A percentile compares a stretch with the other conserved stretches of the same genome.
Conservation (phyloP, 257 asterid genomes). For the Fraxinus americana region DNA sequence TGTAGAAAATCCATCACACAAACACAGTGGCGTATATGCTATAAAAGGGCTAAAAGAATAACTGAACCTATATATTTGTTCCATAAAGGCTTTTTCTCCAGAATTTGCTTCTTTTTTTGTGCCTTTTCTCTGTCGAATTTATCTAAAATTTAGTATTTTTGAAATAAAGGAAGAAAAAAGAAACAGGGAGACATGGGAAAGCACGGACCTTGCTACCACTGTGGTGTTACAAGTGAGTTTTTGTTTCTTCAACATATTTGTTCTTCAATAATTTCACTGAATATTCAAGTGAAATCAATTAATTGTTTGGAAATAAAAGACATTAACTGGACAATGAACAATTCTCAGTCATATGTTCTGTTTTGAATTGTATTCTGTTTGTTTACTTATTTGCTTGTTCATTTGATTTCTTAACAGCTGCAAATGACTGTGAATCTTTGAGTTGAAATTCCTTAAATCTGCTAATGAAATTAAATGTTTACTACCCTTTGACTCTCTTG, state of each 20-base stretch:
- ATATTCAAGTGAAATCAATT: constrained; percentile 28
- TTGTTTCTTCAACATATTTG: constrained; percentile 16
- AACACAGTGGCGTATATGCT: constrained; percentile 42
- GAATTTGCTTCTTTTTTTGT: constrained; percentile 17
- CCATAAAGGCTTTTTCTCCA: constrained; percentile 25
- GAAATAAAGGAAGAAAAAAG: constrained; percentile 34
- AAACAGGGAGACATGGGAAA: constrained; percentile 77
- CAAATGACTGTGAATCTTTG: constrained; percentile 13
- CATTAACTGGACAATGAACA: constrained; percentile 36
- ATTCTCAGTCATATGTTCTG: constrained; percentile 31
- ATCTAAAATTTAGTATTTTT: constrained; percentile 29
- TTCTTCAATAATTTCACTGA: constrained; percentile 3
- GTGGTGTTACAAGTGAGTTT: constrained; percentile 99
- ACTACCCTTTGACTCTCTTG: background rate
- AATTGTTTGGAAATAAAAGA: constrained; percentile 30
- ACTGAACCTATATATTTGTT: constrained; percentile 33
- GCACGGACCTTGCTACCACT: constrained; percentile 99
- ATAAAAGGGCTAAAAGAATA: constrained; percentile 40
- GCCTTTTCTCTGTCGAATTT: constrained; percentile 31
- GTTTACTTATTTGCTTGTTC: constrained; percentile 22
- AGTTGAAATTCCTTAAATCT: constrained; percentile 15
- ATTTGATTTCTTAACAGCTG: background rate
- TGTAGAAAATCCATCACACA: constrained; percentile 36
- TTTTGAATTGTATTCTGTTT: constrained; percentile 27
- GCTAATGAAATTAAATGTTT: constrained; percentile 18